Evolutionary conservation across 1,284 basidiomycete genomes (phyloP).

Genomic region (Ganoderma resinaceum): DNA sequence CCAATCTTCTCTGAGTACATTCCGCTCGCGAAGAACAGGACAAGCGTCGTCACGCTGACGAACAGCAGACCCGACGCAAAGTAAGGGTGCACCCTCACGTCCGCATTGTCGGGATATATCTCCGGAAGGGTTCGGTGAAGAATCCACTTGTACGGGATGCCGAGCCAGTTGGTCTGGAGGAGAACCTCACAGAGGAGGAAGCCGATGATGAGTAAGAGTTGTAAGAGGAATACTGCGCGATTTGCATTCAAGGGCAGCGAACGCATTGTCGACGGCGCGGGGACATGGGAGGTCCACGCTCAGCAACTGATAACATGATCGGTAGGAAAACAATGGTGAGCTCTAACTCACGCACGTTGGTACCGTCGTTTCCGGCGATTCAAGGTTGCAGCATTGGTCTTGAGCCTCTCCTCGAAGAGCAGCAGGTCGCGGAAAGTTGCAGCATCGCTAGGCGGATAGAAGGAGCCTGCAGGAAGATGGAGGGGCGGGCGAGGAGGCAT

Average conservation of each 20-base stretch:
- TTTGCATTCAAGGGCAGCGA: not conserved
- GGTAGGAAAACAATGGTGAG: conserved; percentile 8
- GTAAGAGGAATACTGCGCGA: conserved; percentile 74
- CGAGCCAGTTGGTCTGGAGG: conserved; percentile 70
- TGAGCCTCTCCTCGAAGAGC: conserved; percentile 95
- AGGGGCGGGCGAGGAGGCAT: conserved; percentile 30
- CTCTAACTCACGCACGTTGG: conserved; percentile 68
- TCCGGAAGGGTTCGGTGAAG: conserved; percentile 59
- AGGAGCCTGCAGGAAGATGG: conserved; percentile 36
- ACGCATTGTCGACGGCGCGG: not conserved
- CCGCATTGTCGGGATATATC: conserved; percentile 50
- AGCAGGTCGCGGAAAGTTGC: conserved; percentile 90
- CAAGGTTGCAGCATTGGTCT: conserved; percentile 87
- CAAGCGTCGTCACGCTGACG: conserved; percentile 88
- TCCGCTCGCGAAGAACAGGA: conserved; percentile 96
- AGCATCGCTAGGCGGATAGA: conserved; percentile 71
- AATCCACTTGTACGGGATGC: conserved; percentile 64
- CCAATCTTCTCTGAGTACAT: conserved; percentile 97
- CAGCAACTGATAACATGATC: conserved; percentile 16
- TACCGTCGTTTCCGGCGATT: conserved; percentile 87
- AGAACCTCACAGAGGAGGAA: conserved; percentile 80
- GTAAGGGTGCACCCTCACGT: conserved; percentile 68
- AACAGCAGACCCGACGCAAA: conserved; percentile 80
- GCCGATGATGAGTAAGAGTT: conserved; percentile 72
- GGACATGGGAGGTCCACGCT: conserved; percentile 4